Evolutionary conservation across 768 basidiomycete species (phyloP), one percentile per base, ranked within the genome.

Genomic region (Suillus luteus): DNA sequence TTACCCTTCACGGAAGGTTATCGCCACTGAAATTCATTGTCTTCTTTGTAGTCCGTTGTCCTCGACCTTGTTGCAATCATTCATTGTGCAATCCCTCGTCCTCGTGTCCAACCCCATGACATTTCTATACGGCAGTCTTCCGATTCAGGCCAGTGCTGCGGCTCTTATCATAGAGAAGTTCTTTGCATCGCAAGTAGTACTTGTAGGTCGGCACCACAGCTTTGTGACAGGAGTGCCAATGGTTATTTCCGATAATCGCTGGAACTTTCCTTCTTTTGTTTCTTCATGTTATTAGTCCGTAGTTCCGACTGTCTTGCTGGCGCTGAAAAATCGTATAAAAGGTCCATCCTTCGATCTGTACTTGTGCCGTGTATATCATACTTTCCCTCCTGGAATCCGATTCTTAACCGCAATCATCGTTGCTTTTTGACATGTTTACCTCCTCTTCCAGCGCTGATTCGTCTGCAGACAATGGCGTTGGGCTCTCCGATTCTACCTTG

Each of bases 401-500:
- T 27, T 27, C 19, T 12, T 11, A 6, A 41, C 40, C 24, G 17
- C 27, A 24, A 58, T 40, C 24, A 31, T 41, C 22, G 4, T 57
- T 9, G 33, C 19, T 35, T 35, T 33, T 24, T 27, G 17, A 12
- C 9, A 58, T 58, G 57, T 6, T 17, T 5, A 27, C 24, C 24
- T 58, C 57, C 27, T 9, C 57, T 27, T 17, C 38, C 3, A 17
- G 24, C 17, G 10, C 11, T 19, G 40, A 31, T 40, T 5, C 33
- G 12, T 11, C 61, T 15, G 44, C 61, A 6, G 65, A 67, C 24
- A 61, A 57, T 9, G 78, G 75, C 2, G 80, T 89, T 5, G 88
- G 88, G 0, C 78, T 90, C 0, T 83, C 85, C 0, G 80, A 83
- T 64, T 77, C 82, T 0, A 67, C 73, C 11, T 71, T 81, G n/a